Evolutionary conservation across 331 rosid genomes (phyloP).

Genomic region (Rosa hybrid): DNA sequence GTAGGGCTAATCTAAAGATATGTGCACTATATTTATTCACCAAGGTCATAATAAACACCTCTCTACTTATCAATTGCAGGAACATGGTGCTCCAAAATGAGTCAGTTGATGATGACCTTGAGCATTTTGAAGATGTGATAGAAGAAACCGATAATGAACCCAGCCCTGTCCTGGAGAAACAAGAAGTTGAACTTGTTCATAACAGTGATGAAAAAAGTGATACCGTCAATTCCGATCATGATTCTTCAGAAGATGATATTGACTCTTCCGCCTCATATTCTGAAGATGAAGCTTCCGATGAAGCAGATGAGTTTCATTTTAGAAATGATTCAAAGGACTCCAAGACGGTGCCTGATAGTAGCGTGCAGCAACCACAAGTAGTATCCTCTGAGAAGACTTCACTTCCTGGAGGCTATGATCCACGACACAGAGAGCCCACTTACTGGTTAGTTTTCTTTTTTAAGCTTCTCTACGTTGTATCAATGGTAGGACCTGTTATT

Average conservation of each 20-base stretch:
- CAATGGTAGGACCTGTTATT: neutral
- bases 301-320: conserved; percentile 51
- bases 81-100: conserved; percentile 76
- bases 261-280: conserved; percentile 50
- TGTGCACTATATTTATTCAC: neutral
- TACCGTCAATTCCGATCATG: conserved; percentile 41
- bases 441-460: conserved; percentile 58
- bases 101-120: conserved; percentile 77
- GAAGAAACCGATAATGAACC: conserved; percentile 62
- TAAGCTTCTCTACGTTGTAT: conserved; percentile 8
- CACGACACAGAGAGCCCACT: conserved; percentile 83
- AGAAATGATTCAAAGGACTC: conserved; percentile 34
- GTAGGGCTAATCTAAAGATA: neutral
- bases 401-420: conserved; percentile 88
- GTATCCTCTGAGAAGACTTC: conserved; percentile 40
- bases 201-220: conserved; percentile 22
- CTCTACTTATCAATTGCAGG: conserved; percentile 42
- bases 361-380: conserved; percentile 35
- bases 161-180: conserved; percentile 35
- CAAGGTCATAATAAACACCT: neutral
- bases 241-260: conserved; percentile 63
- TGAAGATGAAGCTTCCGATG: conserved; percentile 66
- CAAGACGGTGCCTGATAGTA: conserved; percentile 30
- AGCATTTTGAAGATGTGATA: conserved; percentile 83
- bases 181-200: conserved; percentile 28